Evolutionary conservation across 169 alveolate genomes (phyloP).

Genomic region (Eimeria necatrix): DNA sequence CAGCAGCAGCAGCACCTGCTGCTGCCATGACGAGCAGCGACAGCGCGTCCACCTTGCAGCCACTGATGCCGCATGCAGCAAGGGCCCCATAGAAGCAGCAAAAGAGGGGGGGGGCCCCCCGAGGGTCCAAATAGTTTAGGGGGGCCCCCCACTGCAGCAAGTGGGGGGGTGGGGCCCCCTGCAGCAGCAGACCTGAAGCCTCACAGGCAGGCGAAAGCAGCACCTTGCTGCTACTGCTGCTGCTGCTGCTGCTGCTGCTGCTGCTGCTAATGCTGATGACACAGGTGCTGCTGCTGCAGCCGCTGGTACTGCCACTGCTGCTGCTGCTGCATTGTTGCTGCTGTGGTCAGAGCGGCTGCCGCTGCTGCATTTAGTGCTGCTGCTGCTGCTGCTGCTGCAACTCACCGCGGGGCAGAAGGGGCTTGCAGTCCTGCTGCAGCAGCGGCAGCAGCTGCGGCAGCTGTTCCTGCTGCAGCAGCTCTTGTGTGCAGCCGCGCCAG

Average conservation of each 20-base stretch:
- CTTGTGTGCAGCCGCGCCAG: neutral
- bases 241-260: conserved; percentile 30
- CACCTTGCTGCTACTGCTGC: neutral
- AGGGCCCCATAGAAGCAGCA: conserved; percentile 50
- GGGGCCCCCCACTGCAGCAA: neutral
- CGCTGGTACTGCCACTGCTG: conserved; percentile 23
- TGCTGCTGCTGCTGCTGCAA: conserved; percentile 47
- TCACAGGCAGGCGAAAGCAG: neutral
- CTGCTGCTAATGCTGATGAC: neutral
- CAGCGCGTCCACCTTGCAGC: neutral
- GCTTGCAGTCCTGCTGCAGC: conserved; percentile 50
- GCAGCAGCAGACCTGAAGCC: conserved; percentile 1
- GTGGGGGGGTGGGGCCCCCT: neutral
- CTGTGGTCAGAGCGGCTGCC: neutral
- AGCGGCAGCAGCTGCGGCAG: conserved; percentile 5
- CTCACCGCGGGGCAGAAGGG: conserved; percentile 2
- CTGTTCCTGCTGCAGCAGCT: conserved; percentile 43
- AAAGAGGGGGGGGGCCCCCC: neutral
- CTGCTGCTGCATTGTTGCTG: neutral
- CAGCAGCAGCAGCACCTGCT: conserved; percentile 56
- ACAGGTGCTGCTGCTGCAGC: conserved; percentile 50
- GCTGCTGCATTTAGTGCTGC: conserved; percentile 20
- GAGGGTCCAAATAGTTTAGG: neutral
- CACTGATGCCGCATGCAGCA: conserved; percentile 60
- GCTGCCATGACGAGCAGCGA: neutral